phyloP scores from a whole-genome alignment of 2,329 filamentous ascomycete species.

The Trichoderma hamatum region DNA sequence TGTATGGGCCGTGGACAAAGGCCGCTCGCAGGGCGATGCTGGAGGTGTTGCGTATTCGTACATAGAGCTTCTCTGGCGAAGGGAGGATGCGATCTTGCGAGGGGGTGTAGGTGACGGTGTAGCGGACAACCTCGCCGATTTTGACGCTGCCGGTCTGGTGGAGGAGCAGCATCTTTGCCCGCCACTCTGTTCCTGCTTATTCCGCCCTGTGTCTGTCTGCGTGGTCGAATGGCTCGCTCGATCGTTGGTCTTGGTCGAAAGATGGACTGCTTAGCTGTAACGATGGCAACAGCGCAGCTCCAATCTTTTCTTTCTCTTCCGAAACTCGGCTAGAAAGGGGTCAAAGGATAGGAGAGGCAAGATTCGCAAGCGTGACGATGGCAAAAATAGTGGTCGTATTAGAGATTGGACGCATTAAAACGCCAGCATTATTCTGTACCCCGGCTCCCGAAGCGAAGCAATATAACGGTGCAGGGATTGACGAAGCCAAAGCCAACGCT shows the following conservation, averaged over 20 bases:
- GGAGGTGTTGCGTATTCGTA: slow-evolving; percentile 90
- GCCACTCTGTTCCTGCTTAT: not conserved
- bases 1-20: slow-evolving; percentile 96
- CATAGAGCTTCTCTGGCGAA: slow-evolving; percentile 75
- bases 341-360: not conserved
- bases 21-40: slow-evolving; percentile 89
- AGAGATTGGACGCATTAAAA: slow-evolving; percentile 3
- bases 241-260: not conserved
- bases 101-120: slow-evolving; percentile 89
- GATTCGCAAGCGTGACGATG: not conserved
- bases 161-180: slow-evolving; percentile 73
- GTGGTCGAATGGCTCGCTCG: not conserved
- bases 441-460: slow-evolving; percentile 6
- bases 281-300: not conserved
- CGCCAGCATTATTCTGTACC: slow-evolving; percentile 9
- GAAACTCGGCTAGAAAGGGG: not conserved
- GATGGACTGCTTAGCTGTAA: not conserved
- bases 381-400: not conserved
- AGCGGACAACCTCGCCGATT: slow-evolving; percentile 91
- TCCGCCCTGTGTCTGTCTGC: not conserved
- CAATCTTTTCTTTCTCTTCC: not conserved
- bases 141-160: slow-evolving; percentile 91
- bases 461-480: slow-evolving; percentile 8
- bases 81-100: slow-evolving; percentile 87
- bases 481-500: not conserved